Evolutionary conservation across 768 basidiomycete species (phyloP).

Genomic region (Lactifluus echinatus): DNA sequence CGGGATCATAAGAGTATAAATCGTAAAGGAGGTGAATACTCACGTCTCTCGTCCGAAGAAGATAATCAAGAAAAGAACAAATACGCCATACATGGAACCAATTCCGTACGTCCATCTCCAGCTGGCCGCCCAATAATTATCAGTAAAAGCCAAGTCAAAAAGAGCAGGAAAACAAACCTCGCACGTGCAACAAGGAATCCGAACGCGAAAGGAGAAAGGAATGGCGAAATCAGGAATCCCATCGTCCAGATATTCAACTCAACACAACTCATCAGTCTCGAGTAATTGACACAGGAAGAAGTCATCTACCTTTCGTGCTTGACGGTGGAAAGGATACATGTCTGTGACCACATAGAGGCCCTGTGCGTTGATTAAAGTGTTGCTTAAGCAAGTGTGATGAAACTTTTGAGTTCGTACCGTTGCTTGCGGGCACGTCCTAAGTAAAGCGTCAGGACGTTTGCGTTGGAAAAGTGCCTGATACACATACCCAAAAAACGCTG

Average conservation of each 20-base stretch:
- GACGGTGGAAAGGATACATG: slow-evolving; percentile 60
- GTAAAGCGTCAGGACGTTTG: neutral
- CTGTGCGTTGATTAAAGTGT: slow-evolving; percentile 23
- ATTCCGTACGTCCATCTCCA: slow-evolving; percentile 66
- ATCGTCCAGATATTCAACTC: slow-evolving; percentile 67
- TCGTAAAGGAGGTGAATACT: slow-evolving; percentile 16
- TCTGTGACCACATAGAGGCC: slow-evolving; percentile 55
- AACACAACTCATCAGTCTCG: neutral
- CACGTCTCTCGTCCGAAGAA: slow-evolving; percentile 64
- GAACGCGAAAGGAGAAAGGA: slow-evolving; percentile 56
- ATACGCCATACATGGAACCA: slow-evolving; percentile 46
- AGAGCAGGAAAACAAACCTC: slow-evolving; percentile 24
- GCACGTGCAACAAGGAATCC: slow-evolving; percentile 58
- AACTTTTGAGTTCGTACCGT: slow-evolving; percentile 31
- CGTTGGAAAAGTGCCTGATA: neutral
- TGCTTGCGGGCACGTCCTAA: slow-evolving; percentile 51
- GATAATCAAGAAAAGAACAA: slow-evolving; percentile 48
- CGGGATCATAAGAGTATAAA: neutral
- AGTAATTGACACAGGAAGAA: neutral
- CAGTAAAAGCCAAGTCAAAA: neutral
- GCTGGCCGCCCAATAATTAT: slow-evolving; percentile 20
- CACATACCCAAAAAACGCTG: slow-evolving; percentile 46
- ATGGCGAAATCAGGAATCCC: slow-evolving; percentile 60
- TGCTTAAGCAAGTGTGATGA: neutral
- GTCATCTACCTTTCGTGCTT: slow-evolving; percentile 47